Evolutionary conservation across 2,329 filamentous ascomycete genomes (phyloP).

Genomic region (Chalaropsis thielavioides): DNA sequence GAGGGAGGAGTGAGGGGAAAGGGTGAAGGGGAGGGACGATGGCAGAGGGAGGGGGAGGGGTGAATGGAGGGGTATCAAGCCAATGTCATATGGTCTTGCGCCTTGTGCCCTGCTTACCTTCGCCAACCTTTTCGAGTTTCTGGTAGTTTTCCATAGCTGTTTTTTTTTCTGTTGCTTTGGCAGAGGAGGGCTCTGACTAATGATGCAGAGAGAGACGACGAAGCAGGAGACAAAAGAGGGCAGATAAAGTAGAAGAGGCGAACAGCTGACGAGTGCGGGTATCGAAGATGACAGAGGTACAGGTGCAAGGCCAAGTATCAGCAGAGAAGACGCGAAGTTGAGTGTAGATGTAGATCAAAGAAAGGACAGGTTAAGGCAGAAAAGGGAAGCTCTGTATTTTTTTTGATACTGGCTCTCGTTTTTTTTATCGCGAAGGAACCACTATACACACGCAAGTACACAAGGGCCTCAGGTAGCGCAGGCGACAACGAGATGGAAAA

Average conservation of each 20-base stretch:
- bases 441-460: neutral
- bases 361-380: conserved; percentile 15
- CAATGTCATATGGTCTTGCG: neutral
- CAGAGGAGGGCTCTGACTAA: neutral
- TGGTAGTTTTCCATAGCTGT: conserved; percentile 73
- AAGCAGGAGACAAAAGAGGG: neutral
- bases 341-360: conserved; percentile 1
- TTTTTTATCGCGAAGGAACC: conserved; percentile 4
- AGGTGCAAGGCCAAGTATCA: no score
- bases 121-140: conserved; percentile 91
- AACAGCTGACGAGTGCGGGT: neutral
- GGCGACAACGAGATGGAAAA: neutral
- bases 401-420: neutral
- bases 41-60: neutral
- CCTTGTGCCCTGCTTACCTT: conserved; percentile 44
- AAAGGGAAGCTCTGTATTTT: conserved; percentile 11
- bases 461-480: neutral
- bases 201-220: neutral
- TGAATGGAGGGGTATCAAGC: neutral
- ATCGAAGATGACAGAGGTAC: neutral
- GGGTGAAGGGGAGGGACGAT: neutral
- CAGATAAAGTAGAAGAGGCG: neutral
- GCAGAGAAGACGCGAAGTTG: neutral
- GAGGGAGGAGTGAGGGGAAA: neutral
- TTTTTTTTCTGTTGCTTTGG: conserved; percentile 14